phyloP scores from a whole-genome alignment of 306 rosid species.

The Fagus crenata region DNA sequence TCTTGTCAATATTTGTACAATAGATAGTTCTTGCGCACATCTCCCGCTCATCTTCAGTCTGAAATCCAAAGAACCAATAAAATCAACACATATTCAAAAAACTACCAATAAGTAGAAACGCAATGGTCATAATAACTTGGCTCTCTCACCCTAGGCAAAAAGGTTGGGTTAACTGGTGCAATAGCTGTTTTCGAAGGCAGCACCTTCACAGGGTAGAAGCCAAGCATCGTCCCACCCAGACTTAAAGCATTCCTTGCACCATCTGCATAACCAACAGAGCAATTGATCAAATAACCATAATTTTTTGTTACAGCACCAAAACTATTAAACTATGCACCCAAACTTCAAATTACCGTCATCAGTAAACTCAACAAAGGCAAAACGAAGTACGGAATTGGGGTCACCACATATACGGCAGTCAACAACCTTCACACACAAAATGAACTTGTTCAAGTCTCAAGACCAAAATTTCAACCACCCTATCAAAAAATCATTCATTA shows the following conservation, averaged over 20 bases:
- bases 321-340: neutral
- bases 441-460: constrained; percentile 18
- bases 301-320: neutral
- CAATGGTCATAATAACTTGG: constrained; percentile 6
- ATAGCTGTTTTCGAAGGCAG: constrained; percentile 99
- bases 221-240: constrained; percentile 96
- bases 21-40: constrained; percentile 98
- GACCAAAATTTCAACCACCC: constrained; percentile 29
- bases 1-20: constrained; percentile 96
- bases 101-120: constrained; percentile 10
- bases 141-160: constrained; percentile 81
- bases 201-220: constrained; percentile 83
- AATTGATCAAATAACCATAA: neutral
- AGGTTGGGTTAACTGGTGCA: constrained; percentile 95
- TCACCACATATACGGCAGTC: constrained; percentile 99
- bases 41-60: constrained; percentile 97
- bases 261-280: constrained; percentile 49
- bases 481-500: neutral
- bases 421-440: constrained; percentile 64
- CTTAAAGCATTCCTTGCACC: constrained; percentile 89
- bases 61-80: constrained; percentile 19
- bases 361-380: constrained; percentile 92
- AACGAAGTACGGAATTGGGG: constrained; percentile 92
- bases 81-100: constrained; percentile 27
- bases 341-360: constrained; percentile 67